These are phyloP conservation scores for Leucocoprinus birnbaumii DNA, from an alignment of 768 basidiomycete species.

Conservation along the genomic window DNA sequence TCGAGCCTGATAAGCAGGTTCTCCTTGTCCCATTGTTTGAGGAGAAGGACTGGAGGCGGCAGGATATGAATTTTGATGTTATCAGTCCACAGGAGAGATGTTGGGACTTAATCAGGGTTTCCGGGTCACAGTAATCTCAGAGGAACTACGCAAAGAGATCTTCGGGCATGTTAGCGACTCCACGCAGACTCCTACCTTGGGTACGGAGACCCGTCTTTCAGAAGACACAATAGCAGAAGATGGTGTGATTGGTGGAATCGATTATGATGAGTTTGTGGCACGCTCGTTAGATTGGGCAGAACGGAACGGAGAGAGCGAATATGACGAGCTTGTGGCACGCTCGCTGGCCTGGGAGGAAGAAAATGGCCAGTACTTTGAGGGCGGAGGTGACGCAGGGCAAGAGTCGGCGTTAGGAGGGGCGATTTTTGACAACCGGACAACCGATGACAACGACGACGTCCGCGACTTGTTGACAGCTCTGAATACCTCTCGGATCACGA, in stretches of 20 bases:
- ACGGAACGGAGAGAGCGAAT: background rate
- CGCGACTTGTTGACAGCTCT: too few relatives aligned
- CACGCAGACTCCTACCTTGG: too few relatives aligned
- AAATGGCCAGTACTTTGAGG: too few relatives aligned
- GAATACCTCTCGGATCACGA: too few relatives aligned
- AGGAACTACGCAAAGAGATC: too few relatives aligned
- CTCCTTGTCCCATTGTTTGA: conserved; percentile 2
- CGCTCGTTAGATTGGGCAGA: background rate
- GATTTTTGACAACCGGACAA: too few relatives aligned
- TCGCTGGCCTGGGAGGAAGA: too few relatives aligned
- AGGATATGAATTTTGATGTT: background rate
- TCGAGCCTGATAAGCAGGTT: background rate
- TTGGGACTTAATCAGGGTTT: conserved; percentile 5
- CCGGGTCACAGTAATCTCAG: too few relatives aligned
- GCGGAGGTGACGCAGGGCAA: too few relatives aligned
- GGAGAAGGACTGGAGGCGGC: background rate
- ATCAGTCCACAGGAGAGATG: background rate
- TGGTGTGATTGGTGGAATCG: background rate
- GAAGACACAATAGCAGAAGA: background rate
- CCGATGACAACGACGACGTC: too few relatives aligned
- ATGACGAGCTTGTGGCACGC: background rate
- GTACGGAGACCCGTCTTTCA: background rate
- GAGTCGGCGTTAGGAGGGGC: too few relatives aligned
- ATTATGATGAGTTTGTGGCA: conserved; percentile 3
- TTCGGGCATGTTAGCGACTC: background rate